phyloP scores from a whole-genome alignment of 768 basidiomycete species.

The Suillus subaureus region DNA sequence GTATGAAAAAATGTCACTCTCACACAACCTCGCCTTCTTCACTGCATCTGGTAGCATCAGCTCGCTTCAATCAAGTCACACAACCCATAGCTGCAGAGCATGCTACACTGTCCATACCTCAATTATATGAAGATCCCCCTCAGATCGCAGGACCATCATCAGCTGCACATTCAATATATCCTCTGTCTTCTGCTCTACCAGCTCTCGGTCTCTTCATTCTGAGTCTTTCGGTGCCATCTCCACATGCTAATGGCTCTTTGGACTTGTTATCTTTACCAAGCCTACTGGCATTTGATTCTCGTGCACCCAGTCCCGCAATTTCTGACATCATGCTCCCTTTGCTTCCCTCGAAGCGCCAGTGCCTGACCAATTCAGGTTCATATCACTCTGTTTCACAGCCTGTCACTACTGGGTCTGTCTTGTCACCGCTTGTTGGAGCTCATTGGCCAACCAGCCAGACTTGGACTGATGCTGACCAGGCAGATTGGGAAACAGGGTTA shows the following conservation, averaged over 20 bases:
- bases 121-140: background rate
- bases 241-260: background rate
- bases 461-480: slow-evolving; percentile 7
- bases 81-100: background rate
- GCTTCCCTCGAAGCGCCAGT: background rate
- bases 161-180: background rate
- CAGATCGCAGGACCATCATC: background rate
- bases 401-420: background rate
- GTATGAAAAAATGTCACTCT: no score
- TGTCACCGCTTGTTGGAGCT: background rate
- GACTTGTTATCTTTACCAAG: background rate
- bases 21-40: no score
- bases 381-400: background rate
- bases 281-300: background rate
- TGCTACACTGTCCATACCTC: background rate
- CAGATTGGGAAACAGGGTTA: slow-evolving; percentile 14
- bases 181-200: background rate
- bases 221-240: background rate
- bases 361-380: slow-evolving; percentile 2
- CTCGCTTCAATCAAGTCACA: background rate
- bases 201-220: background rate
- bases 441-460: background rate
- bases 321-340: background rate
- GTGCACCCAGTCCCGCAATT: background rate
- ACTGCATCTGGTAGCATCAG: background rate